phyloP scores from a whole-genome alignment of 202 grass and related monocot genomes.

The Musa balbisiana region DNA sequence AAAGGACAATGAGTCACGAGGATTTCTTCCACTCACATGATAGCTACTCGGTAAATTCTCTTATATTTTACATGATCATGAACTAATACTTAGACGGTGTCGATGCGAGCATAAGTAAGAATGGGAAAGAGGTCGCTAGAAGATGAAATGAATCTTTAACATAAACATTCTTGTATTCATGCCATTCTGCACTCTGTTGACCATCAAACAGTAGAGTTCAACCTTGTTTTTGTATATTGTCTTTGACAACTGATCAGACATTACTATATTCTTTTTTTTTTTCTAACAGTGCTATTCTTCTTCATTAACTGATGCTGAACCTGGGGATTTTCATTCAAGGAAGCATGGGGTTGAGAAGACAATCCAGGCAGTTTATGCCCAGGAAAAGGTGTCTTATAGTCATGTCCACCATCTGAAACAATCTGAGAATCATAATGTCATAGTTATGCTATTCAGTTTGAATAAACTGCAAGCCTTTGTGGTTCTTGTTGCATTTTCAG shows the following conservation, averaged over 20 bases:
- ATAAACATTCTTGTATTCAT: neutral
- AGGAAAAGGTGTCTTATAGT: slow-evolving; percentile 44
- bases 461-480: neutral
- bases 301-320: slow-evolving; percentile 89
- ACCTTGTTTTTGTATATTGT: neutral
- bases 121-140: neutral
- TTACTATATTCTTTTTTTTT: slow-evolving; percentile 2
- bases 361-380: slow-evolving; percentile 34
- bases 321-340: slow-evolving; percentile 36
- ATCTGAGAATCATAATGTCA: neutral
- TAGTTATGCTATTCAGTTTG: neutral
- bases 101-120: neutral
- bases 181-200: neutral
- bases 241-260: neutral
- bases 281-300: slow-evolving; percentile 65
- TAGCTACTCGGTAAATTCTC: slow-evolving; percentile 58
- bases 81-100: neutral
- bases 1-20: slow-evolving; percentile 62
- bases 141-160: neutral
- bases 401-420: neutral
- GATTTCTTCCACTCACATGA: slow-evolving; percentile 62
- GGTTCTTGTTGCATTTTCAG: slow-evolving; percentile 26
- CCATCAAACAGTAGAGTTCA: neutral
- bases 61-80: slow-evolving; percentile 8
- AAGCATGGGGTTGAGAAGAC: slow-evolving; percentile 43